Conservation (phyloP, 2,329 filamentous ascomycete species). For the Apiospora sp. region DNA sequence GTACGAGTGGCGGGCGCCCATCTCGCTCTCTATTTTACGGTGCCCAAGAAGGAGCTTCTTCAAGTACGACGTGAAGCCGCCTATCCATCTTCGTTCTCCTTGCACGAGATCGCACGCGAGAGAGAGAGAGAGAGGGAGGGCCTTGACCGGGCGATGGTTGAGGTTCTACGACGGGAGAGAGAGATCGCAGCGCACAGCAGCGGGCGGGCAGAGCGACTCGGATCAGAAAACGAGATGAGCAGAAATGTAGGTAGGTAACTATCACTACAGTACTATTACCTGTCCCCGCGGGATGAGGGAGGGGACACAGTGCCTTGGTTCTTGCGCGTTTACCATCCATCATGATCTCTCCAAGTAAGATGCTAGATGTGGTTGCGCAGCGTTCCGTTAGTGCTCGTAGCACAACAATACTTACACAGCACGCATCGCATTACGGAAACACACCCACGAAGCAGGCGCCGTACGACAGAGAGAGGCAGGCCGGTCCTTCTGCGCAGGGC, state of each 20-base stretch:
- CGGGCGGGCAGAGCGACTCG: constrained; percentile 8
- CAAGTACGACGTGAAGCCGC: background rate
- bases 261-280: background rate
- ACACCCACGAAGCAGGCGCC: background rate
- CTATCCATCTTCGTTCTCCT: background rate
- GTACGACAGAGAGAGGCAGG: background rate
- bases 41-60: background rate
- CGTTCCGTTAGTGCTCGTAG: background rate
- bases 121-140: background rate
- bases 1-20: no score
- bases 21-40: no score
- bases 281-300: background rate
- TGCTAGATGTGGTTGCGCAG: constrained; percentile 18
- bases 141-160: background rate
- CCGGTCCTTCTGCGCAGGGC: constrained; percentile 6
- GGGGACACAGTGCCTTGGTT: background rate
- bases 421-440: constrained; percentile 2
- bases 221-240: constrained; percentile 4
- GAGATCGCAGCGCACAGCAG: constrained; percentile 13
- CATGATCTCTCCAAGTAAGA: background rate
- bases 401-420: constrained; percentile 3
- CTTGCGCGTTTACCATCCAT: background rate
- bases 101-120: background rate
- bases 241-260: background rate
- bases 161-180: background rate